These are phyloP conservation scores for Actinomucor elegans DNA, from an alignment of 371 early-diverging fungal genomes.

Conservation along the genomic window DNA sequence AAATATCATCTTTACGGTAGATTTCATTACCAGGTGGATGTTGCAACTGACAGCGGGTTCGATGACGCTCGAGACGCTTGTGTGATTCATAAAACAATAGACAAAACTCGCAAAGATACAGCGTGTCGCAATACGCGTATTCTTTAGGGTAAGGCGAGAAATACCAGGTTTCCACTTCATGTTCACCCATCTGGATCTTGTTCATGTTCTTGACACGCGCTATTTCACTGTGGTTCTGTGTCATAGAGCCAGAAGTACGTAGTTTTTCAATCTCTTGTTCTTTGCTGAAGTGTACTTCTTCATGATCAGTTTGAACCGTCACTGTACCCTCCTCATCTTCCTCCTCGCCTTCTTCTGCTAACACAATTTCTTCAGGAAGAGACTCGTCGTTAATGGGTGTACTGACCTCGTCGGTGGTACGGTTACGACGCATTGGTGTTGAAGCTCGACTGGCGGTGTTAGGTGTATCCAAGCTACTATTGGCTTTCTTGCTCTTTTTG, in stretches of 20 bases:
- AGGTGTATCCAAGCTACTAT: constrained; percentile 12
- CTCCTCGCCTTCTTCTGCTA: constrained; percentile 19
- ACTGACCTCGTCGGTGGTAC: constrained; percentile 27
- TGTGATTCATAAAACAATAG: constrained; percentile 76
- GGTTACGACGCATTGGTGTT: constrained; percentile 1
- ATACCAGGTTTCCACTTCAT: constrained; percentile 97
- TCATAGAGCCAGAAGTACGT: constrained; percentile 92
- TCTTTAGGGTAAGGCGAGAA: constrained; percentile 95
- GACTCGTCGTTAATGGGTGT: constrained; percentile 7
- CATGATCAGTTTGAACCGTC: constrained; percentile 30
- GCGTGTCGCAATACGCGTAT: constrained; percentile 67
- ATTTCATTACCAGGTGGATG: constrained; percentile 96
- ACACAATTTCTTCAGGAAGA: constrained; percentile 12
- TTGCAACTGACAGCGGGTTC: constrained; percentile 76
- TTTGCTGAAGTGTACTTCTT: constrained; percentile 64
- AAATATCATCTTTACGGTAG: constrained; percentile 82
- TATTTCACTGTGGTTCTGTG: constrained; percentile 89
- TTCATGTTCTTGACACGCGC: constrained; percentile 93
- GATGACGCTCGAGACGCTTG: constrained; percentile 70
- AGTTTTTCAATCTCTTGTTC: constrained; percentile 92
- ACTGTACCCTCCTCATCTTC: constrained; percentile 49
- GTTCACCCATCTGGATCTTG: constrained; percentile 91
- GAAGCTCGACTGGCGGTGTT: constrained; percentile 17
- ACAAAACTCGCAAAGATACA: constrained; percentile 96
- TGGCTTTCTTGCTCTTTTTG: constrained; percentile 55